A percentile compares a stretch with the other conserved stretches of the same genome.
Evolutionary conservation across 129 eudicot genomes (phyloP).

Genomic region (Ambrosia artemisiifolia): DNA sequence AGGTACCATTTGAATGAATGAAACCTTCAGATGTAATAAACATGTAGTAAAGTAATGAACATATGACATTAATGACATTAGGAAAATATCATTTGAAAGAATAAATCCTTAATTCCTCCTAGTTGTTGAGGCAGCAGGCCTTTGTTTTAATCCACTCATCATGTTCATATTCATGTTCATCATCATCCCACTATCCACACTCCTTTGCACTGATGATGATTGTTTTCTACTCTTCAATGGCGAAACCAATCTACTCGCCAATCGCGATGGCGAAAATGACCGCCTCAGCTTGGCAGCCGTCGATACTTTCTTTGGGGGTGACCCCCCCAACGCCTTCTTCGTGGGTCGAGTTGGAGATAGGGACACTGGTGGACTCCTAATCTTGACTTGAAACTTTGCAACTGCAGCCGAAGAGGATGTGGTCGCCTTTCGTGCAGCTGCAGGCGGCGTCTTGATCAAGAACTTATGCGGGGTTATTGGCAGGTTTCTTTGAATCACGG

Average conservation of each 20-base stretch:
- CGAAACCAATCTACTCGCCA: slow-evolving; percentile 72
- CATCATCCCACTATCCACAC: slow-evolving; percentile 29
- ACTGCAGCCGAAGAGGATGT: slow-evolving; percentile 39
- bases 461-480: slow-evolving; percentile 84
- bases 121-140: slow-evolving; percentile 45
- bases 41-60: not conserved
- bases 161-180: slow-evolving; percentile 36
- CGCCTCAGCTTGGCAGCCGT: slow-evolving; percentile 67
- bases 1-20: no score
- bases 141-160: slow-evolving; percentile 88
- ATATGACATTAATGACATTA: slow-evolving; percentile 27
- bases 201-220: slow-evolving; percentile 33
- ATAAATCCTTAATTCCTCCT: slow-evolving; percentile 33
- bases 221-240: slow-evolving; percentile 72
- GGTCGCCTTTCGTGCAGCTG: slow-evolving; percentile 7
- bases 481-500: slow-evolving; percentile 43
- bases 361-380: slow-evolving; percentile 43
- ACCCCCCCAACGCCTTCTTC: slow-evolving; percentile 32
- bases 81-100: slow-evolving; percentile 23
- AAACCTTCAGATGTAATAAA: not conserved
- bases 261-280: slow-evolving; percentile 87
- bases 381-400: slow-evolving; percentile 51
- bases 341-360: slow-evolving; percentile 43
- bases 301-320: slow-evolving; percentile 25
- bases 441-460: slow-evolving; percentile 56